phyloP scores from a whole-genome alignment of 2,329 filamentous ascomycete species.

The Ilyonectria sp. region DNA sequence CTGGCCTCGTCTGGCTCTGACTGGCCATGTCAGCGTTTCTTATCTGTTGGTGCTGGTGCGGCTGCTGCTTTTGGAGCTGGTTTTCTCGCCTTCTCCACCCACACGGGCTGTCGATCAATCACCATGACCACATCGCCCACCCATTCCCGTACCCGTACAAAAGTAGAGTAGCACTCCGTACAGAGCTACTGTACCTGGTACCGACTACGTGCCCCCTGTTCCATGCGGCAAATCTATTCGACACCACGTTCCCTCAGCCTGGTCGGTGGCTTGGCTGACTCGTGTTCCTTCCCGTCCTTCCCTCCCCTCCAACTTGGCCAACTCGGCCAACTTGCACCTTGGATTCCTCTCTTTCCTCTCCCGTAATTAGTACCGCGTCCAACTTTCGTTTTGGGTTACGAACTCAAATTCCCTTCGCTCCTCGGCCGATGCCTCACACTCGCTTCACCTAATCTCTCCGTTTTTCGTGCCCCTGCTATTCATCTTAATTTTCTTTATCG shows the following conservation, averaged over 20 bases:
- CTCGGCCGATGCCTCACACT: constrained; percentile 3
- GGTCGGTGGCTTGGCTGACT: constrained; percentile 31
- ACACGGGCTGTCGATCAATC: constrained; percentile 1
- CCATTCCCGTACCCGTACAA: not conserved
- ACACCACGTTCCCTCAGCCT: constrained; percentile 33
- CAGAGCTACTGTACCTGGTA: not conserved
- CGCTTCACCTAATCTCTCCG: constrained; percentile 17
- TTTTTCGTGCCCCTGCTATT: not conserved
- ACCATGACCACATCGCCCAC: not conserved
- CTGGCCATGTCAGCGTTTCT: constrained; percentile 1
- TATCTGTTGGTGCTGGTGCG: not conserved
- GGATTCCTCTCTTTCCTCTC: constrained; percentile 4
- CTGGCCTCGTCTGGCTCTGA: not conserved
- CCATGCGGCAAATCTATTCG: constrained; percentile 38
- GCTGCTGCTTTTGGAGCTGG: not conserved
- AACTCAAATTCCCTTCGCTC: constrained; percentile 27
- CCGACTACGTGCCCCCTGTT: constrained; percentile 6
- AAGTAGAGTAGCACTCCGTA: not conserved
- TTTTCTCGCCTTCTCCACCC: not conserved
- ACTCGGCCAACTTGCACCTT: not conserved
- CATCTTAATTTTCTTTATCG: not conserved
- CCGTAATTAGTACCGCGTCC: not conserved
- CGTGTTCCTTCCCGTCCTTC: constrained; percentile 35
- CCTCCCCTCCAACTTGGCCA: constrained; percentile 10
- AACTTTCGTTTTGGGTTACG: constrained; percentile 14